Conservation (phyloP, 1,284 basidiomycete genomes). For the Rhodotorula glutinis region DNA sequence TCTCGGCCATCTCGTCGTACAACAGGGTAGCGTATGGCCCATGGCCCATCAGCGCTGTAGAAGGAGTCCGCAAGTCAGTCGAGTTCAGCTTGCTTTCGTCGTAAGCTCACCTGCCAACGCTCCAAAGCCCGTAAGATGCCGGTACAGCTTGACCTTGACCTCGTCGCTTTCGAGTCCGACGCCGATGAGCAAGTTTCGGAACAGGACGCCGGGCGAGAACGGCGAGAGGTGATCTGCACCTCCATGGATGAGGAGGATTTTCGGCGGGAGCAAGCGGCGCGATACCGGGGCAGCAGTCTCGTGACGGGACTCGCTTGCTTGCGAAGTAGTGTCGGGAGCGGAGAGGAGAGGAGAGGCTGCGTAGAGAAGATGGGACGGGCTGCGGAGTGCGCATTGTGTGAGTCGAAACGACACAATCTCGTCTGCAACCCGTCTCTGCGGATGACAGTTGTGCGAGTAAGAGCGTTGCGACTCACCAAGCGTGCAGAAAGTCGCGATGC, state of each 20-base stretch:
- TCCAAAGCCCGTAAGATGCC: slow-evolving; percentile 37
- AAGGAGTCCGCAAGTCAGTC: not conserved
- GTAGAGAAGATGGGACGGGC: slow-evolving; percentile 48
- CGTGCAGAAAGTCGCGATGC: slow-evolving; percentile 11
- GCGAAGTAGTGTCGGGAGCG: too few relatives aligned
- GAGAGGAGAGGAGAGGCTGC: slow-evolving; percentile 47
- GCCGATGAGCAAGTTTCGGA: slow-evolving; percentile 46
- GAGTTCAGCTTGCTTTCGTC: not conserved
- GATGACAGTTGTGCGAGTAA: too few relatives aligned
- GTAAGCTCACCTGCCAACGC: slow-evolving; percentile 24
- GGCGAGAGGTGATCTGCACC: slow-evolving; percentile 45
- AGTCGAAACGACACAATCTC: too few relatives aligned
- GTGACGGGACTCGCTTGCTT: too few relatives aligned
- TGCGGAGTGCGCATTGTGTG: slow-evolving; percentile 40
- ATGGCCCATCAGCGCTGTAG: not conserved
- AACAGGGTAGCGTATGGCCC: not conserved
- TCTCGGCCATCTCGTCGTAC: not conserved
- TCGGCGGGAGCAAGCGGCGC: slow-evolving; percentile 42
- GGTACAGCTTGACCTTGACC: slow-evolving; percentile 46
- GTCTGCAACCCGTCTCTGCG: too few relatives aligned
- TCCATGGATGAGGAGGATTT: slow-evolving; percentile 47
- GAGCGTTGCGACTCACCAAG: slow-evolving; percentile 13
- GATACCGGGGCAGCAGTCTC: slow-evolving; percentile 4
- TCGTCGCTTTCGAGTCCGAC: slow-evolving; percentile 43
- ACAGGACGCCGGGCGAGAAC: slow-evolving; percentile 46